Evolutionary conservation across 1,284 basidiomycete species (phyloP), one percentile per base, ranked within the genome.

Genomic region (Phellinidium pouzarii): DNA sequence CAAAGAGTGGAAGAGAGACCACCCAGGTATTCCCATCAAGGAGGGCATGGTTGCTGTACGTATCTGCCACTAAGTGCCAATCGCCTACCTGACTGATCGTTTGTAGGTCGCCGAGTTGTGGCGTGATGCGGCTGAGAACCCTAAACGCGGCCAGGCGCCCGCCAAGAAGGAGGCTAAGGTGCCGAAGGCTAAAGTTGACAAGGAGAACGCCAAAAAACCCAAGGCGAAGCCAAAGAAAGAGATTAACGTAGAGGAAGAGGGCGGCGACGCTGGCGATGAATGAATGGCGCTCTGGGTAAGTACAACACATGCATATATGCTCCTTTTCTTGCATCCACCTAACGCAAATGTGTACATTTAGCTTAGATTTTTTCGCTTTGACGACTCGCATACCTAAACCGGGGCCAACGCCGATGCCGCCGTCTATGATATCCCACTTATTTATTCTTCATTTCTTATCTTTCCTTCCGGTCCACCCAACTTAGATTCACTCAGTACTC

Each of bases 71-170:
- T 25, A 19, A 41, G 14, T 50, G 19, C 17, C 22, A 26, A 6
- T 44, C 43, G 41, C 44, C 37, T 36, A 26, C 27, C 25, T 34
- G 37, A 14, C 14, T 53, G 29, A 44, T 36, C 25, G 46, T 34
- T 50, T 40, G 41, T 57, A 82, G 80, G 78, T 82, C 55, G 78
- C 72, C 4, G 66, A 61, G 0, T 51, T 76, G 54, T 82, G 80
- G 79, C 71, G 66, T 44, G 72, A 79, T 52, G 70, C 78, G 0
- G 76, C 76, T 1, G 78, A 80, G 59, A 81, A 82, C 60, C 79
- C 79, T 1, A 80, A 78, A 55, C 72, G 77, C 34, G 79, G 78
- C 11, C 69, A 78, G 54, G 71, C 70, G 17, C 62, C 70, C 38
- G 74, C 71, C 50, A 34, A 68, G 36, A 67, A 64, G 31, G 58